Evolutionary conservation across 2,329 filamentous ascomycete genomes (phyloP).

Genomic region (Ilyonectria robusta): DNA sequence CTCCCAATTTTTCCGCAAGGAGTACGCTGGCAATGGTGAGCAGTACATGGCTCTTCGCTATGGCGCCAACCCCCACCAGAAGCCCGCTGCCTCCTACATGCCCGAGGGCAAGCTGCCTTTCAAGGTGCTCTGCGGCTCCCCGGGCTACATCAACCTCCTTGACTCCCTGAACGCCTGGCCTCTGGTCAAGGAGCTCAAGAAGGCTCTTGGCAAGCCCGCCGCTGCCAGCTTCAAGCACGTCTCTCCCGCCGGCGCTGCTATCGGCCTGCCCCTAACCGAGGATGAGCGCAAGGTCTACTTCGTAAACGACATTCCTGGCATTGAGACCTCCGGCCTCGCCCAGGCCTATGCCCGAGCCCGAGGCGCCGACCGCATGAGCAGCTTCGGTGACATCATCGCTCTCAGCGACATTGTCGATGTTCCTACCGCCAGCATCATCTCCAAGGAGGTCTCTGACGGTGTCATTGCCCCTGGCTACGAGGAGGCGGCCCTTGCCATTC

Average conservation of each 20-base stretch:
- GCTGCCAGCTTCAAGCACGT: conserved; percentile 99
- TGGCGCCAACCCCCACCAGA: conserved; percentile 98
- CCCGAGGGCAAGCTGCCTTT: conserved; percentile 85
- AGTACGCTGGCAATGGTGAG: conserved; percentile 88
- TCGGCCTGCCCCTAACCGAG: conserved; percentile 87
- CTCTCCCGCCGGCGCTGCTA: conserved; percentile 94
- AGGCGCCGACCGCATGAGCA: conserved; percentile 98
- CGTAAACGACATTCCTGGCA: conserved; percentile 92
- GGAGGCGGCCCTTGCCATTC: conserved; percentile 87
- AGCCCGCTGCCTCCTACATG: conserved; percentile 90
- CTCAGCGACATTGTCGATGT: conserved; percentile 92
- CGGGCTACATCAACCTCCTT: conserved; percentile 97
- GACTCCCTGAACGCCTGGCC: conserved; percentile 98
- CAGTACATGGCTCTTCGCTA: conserved; percentile 92
- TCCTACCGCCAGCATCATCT: conserved; percentile 96
- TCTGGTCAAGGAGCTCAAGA: conserved; percentile 94
- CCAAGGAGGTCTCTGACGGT: conserved; percentile 96
- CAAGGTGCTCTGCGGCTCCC: conserved; percentile 90
- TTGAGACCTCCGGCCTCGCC: conserved; percentile 88
- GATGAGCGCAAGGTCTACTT: conserved; percentile 98
- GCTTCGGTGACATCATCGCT: conserved; percentile 96
- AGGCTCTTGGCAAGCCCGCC: conserved; percentile 87
- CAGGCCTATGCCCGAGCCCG: conserved; percentile 97
- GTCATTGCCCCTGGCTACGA: conserved; percentile 93
- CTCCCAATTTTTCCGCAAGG: conserved; percentile 96